These are phyloP conservation scores for Rosellinia necatrix DNA, from an alignment of 2,329 filamentous ascomycete species.

Conservation along the genomic window DNA sequence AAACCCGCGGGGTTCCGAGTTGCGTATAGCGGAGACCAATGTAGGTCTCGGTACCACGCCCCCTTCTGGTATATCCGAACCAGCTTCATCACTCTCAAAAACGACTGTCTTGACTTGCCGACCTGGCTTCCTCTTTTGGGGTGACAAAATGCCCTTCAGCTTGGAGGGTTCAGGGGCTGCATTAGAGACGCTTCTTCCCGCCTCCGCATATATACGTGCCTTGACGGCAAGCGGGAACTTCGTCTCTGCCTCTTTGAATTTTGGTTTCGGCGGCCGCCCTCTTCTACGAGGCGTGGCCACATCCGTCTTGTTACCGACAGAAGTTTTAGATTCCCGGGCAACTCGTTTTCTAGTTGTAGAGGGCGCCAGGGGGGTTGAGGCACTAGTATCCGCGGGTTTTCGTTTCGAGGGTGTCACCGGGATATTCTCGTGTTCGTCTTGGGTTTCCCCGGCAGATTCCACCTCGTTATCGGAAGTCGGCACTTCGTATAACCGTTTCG, in stretches of 20 bases:
- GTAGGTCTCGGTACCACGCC: constrained; percentile 51
- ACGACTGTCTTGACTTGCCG: constrained; percentile 59
- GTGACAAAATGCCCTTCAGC: constrained; percentile 63
- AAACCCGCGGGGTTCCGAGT: constrained; percentile 22
- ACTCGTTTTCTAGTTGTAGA: constrained; percentile 1
- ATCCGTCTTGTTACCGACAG: background rate
- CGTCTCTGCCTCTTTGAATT: background rate
- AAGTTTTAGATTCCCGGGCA: constrained; percentile 5
- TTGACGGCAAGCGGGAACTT: constrained; percentile 21
- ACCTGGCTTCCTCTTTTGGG: constrained; percentile 50
- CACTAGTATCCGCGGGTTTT: constrained; percentile 9
- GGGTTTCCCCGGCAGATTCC: constrained; percentile 2
- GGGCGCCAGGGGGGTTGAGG: background rate
- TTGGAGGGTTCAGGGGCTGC: constrained; percentile 20
- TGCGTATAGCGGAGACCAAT: constrained; percentile 32
- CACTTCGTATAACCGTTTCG: constrained; percentile 36
- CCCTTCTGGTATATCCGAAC: constrained; percentile 56
- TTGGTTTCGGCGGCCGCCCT: constrained; percentile 31
- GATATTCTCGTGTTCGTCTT: constrained; percentile 16
- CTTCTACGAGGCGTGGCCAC: constrained; percentile 27
- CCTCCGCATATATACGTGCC: constrained; percentile 22
- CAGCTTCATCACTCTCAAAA: constrained; percentile 45
- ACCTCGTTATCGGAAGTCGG: constrained; percentile 39
- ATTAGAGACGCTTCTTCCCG: constrained; percentile 5
- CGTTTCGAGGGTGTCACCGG: constrained; percentile 24